phyloP scores from a whole-genome alignment of 768 basidiomycete species.

The Termitomyces sp. region DNA sequence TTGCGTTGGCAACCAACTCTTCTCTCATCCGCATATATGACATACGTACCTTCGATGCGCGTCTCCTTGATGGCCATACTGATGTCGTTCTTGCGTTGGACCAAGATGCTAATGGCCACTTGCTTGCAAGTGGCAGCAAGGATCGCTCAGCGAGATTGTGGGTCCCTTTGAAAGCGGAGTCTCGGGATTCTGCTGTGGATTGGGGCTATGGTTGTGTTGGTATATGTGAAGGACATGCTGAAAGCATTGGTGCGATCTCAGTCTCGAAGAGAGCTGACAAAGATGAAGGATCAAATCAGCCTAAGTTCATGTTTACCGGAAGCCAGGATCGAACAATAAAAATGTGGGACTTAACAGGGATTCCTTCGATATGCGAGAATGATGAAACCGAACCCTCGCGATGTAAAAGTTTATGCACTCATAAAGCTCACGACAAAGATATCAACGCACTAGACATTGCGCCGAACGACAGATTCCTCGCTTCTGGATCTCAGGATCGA shows the following conservation, averaged over 20 bases:
- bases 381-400: conserved; percentile 30
- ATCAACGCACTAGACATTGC: conserved; percentile 95
- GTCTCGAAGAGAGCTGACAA: conserved; percentile 53
- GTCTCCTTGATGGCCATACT: conserved; percentile 81
- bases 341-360: conserved; percentile 86
- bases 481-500: conserved; percentile 93
- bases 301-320: conserved; percentile 85
- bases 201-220: conserved; percentile 76
- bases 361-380: conserved; percentile 28
- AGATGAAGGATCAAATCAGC: conserved; percentile 21
- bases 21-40: conserved; percentile 91
- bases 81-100: conserved; percentile 91
- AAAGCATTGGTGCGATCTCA: conserved; percentile 87
- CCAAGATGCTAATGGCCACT: conserved; percentile 52
- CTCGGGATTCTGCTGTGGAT: conserved; percentile 9
- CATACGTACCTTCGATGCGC: conserved; percentile 68
- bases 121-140: conserved; percentile 91
- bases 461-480: conserved; percentile 83
- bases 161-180: conserved; percentile 35
- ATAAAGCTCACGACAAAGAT: conserved; percentile 96
- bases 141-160: conserved; percentile 86
- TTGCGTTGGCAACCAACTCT: conserved; percentile 97
- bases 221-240: conserved; percentile 89
- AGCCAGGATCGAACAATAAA: conserved; percentile 98
- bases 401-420: conserved; percentile 76